Conservation (phyloP, 1,284 basidiomycete species). For the Boletellus deceptivus region DNA sequence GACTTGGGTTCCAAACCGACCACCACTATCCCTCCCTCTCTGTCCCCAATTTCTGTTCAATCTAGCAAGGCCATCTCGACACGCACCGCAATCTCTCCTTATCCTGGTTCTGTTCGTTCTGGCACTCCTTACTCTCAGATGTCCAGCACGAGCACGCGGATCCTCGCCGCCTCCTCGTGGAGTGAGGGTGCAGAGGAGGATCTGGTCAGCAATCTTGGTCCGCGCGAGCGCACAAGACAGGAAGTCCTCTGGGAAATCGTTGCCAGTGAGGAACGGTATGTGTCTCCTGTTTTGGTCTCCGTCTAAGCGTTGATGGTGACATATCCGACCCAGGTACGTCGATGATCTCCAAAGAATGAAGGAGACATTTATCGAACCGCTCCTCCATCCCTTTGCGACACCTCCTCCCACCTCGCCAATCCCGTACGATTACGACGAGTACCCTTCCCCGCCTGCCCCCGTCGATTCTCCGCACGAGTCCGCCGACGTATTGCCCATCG, state of each 20-base stretch:
- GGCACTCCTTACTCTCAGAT: conserved; percentile 76
- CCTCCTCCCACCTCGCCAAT: conserved; percentile 45
- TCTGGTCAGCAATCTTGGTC: conserved; percentile 88
- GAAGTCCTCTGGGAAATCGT: conserved; percentile 99
- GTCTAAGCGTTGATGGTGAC: conserved; percentile 17
- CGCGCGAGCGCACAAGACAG: conserved; percentile 91
- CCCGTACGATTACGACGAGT: conserved; percentile 67
- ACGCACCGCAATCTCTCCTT: conserved; percentile 60
- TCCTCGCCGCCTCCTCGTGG: conserved; percentile 86
- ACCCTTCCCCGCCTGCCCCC: conserved; percentile 35
- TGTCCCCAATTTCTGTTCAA: conserved; percentile 38
- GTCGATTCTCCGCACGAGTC: conserved; percentile 66
- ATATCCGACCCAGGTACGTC: conserved; percentile 69
- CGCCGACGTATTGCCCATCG: conserved; percentile 79
- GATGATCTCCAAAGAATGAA: conserved; percentile 87
- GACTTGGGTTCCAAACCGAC: conserved; percentile 40
- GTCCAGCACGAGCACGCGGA: conserved; percentile 65
- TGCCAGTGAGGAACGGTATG: conserved; percentile 90
- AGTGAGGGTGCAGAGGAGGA: conserved; percentile 95
- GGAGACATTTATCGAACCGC: conserved; percentile 87
- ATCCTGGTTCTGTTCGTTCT: conserved; percentile 67
- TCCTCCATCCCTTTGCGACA: conserved; percentile 78
- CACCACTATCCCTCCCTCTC: conserved; percentile 44
- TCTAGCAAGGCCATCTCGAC: conserved; percentile 51
- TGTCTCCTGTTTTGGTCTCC: conserved; percentile 19